A percentile compares a stretch with the other conserved stretches of the same genome.
Conservation (phyloP, 805 yeast genomes). For the Pichia insulana region DNA sequence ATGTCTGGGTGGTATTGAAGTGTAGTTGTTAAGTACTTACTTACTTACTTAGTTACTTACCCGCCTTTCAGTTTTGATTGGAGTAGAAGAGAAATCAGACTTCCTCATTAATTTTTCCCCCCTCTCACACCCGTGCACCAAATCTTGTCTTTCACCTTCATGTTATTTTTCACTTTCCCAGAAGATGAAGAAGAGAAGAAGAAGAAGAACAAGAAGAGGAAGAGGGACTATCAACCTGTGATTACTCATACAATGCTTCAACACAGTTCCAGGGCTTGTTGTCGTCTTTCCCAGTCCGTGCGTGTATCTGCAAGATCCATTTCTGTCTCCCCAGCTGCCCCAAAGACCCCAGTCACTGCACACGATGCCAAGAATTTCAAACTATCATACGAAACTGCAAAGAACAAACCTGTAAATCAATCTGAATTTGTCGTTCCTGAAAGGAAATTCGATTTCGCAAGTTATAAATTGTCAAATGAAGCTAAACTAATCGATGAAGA, state of each 20-base stretch:
- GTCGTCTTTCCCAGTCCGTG: background rate
- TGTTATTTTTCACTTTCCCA: too few species aligned
- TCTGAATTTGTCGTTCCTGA: constrained; percentile 14
- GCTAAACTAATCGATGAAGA: constrained; percentile 34
- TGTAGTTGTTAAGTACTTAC: background rate
- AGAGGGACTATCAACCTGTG: background rate
- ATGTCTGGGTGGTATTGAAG: constrained; percentile 1
- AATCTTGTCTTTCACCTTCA: too few species aligned
- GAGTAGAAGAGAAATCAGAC: too few species aligned
- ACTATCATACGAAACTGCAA: constrained; percentile 24
- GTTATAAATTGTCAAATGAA: constrained; percentile 23
- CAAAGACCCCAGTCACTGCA: constrained; percentile 4
- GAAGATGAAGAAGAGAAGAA: too few species aligned
- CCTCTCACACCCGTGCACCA: too few species aligned
- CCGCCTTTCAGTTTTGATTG: too few species aligned
- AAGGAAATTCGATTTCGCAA: constrained; percentile 25
- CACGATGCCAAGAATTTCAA: constrained; percentile 14
- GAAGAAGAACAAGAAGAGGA: background rate
- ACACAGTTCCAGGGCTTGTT: background rate
- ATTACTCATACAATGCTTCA: too few species aligned
- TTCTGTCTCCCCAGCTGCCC: constrained; percentile 11
- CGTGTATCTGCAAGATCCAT: constrained; percentile 1
- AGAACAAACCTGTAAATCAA: constrained; percentile 13
- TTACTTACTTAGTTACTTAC: too few species aligned
- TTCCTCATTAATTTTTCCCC: too few species aligned